Evolutionary conservation across 2,329 filamentous ascomycete species (phyloP).

Genomic region (Clonostachys rosea): DNA sequence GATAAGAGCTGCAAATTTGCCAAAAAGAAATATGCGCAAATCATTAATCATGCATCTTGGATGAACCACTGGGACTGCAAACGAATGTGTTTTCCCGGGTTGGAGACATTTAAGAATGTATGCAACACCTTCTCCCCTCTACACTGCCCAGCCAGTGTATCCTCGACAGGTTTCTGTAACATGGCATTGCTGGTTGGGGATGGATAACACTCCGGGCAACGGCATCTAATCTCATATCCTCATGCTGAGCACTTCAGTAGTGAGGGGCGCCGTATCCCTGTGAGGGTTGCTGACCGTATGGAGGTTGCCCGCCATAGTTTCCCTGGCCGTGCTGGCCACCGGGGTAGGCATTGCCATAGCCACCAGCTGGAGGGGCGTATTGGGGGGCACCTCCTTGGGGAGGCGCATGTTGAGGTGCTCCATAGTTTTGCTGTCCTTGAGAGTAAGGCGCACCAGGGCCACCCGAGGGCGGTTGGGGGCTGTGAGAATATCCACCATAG

Average conservation of each 20-base stretch:
- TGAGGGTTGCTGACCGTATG: conserved; percentile 18
- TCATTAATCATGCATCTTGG: conserved; percentile 6
- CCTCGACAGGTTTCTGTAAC: not conserved
- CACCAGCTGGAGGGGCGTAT: conserved; percentile 1
- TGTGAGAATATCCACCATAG: conserved; percentile 9
- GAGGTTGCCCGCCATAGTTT: conserved; percentile 15
- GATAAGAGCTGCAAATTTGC: not conserved
- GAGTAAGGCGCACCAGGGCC: conserved; percentile 5
- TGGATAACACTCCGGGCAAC: not conserved
- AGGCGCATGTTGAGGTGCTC: conserved; percentile 8
- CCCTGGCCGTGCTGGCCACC: conserved; percentile 3
- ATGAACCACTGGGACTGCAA: not conserved
- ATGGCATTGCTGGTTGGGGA: not conserved
- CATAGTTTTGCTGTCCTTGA: conserved; percentile 1
- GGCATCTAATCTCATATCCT: not conserved
- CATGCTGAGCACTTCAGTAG: not conserved
- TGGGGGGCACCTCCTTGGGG: conserved; percentile 5
- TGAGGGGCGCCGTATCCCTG: conserved; percentile 2
- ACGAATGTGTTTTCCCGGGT: too few relatives aligned
- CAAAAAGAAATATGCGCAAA: not conserved
- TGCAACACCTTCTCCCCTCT: not conserved
- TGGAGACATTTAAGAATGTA: not conserved
- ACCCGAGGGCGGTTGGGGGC: conserved; percentile 7
- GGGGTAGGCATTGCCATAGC: conserved; percentile 1
- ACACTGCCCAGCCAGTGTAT: not conserved